phyloP scores from a whole-genome alignment of 352 stramenopile species.

The Pythium guiyangense region DNA sequence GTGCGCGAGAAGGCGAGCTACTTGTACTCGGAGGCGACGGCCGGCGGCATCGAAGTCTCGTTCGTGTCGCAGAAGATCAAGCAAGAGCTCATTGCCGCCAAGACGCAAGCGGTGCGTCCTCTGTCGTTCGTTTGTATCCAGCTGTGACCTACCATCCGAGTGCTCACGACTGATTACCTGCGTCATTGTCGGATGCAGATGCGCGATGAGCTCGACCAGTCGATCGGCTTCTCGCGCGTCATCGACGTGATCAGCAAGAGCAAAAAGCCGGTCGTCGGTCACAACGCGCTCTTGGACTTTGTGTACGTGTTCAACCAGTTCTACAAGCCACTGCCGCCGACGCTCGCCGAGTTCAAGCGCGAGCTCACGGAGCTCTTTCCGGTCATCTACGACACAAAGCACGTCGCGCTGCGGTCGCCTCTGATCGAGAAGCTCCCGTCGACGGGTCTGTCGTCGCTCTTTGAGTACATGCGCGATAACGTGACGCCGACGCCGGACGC shows the following conservation, averaged over 20 bases:
- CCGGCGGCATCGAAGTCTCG: conserved; percentile 48
- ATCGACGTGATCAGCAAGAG: conserved; percentile 68
- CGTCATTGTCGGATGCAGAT: conserved; percentile 22
- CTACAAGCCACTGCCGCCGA: conserved; percentile 66
- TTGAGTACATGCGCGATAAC: conserved; percentile 73
- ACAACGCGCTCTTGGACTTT: conserved; percentile 85
- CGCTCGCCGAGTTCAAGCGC: conserved; percentile 65
- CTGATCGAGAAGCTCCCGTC: conserved; percentile 54
- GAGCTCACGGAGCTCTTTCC: conserved; percentile 69
- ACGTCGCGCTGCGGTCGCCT: conserved; percentile 50
- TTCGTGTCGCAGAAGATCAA: conserved; percentile 62
- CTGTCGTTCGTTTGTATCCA: not conserved
- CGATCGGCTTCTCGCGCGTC: conserved; percentile 74
- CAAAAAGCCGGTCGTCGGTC: conserved; percentile 72
- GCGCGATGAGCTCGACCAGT: conserved; percentile 55
- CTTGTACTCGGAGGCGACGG: conserved; percentile 49
- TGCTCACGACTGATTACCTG: not conserved
- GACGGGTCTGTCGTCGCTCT: conserved; percentile 56
- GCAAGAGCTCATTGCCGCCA: conserved; percentile 48
- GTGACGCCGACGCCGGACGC: conserved; percentile 48
- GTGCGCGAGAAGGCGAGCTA: conserved; percentile 48
- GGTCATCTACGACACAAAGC: conserved; percentile 78
- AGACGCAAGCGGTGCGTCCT: conserved; percentile 20
- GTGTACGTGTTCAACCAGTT: conserved; percentile 85
- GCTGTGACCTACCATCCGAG: not conserved